phyloP scores from a whole-genome alignment of 1,284 basidiomycete species.

The Ceratobasidium sp. region DNA sequence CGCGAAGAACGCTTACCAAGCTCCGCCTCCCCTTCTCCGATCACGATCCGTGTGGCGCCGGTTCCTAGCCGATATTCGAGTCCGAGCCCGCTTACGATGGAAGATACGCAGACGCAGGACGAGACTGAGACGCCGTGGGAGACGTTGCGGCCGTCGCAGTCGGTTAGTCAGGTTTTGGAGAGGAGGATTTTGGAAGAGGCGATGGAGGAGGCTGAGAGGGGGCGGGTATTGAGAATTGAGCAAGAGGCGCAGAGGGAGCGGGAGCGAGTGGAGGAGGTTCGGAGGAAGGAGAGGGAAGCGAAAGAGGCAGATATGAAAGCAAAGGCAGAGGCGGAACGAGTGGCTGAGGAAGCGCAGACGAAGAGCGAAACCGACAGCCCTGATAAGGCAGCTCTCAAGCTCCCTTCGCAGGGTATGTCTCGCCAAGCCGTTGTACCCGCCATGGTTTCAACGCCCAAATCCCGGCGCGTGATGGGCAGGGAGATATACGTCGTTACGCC shows the following conservation, averaged over 20 bases:
- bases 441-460: slow-evolving; percentile 12
- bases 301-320: background rate
- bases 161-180: slow-evolving; percentile 33
- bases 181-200: slow-evolving; percentile 24
- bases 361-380: background rate
- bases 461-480: background rate
- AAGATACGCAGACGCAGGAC: slow-evolving; percentile 34
- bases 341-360: background rate
- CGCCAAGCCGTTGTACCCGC: background rate
- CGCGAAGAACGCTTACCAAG: slow-evolving; percentile 28
- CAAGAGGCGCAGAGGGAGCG: background rate
- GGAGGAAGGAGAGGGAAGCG: background rate
- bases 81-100: slow-evolving; percentile 1
- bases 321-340: background rate
- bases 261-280: background rate
- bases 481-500: slow-evolving; percentile 31
- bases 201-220: slow-evolving; percentile 22
- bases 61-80: background rate
- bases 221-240: slow-evolving; percentile 8
- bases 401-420: background rate
- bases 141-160: slow-evolving; percentile 27
- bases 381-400: background rate
- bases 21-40: slow-evolving; percentile 28
- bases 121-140: slow-evolving; percentile 34
- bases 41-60: background rate